Evolutionary conservation across 768 basidiomycete species (phyloP).

Genomic region (Pleurotus cornucopiae): DNA sequence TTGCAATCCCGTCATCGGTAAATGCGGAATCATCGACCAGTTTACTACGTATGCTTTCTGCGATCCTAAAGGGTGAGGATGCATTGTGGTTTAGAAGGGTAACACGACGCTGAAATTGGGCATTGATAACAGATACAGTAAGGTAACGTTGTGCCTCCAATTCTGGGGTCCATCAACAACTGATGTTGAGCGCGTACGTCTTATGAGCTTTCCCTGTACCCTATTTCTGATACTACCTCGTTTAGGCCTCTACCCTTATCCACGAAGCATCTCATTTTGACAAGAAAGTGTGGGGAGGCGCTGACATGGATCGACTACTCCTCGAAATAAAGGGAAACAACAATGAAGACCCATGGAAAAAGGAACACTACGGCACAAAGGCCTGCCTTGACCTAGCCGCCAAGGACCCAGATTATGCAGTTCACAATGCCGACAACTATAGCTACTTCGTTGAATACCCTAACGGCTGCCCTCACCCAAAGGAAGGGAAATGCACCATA

Average conservation of each 20-base stretch:
- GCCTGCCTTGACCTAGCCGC: background rate
- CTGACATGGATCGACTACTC: background rate
- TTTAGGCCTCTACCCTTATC: background rate
- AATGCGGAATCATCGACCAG: background rate
- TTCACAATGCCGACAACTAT: conserved; percentile 1
- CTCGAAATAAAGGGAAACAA: background rate
- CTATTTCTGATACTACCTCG: background rate
- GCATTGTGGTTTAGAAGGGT: background rate
- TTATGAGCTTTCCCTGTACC: background rate
- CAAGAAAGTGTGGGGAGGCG: background rate
- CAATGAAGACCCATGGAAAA: background rate
- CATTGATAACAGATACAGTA: background rate
- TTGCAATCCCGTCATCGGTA: background rate
- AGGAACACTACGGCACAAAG: background rate
- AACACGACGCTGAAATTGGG: background rate
- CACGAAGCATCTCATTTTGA: background rate
- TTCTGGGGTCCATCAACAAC: background rate
- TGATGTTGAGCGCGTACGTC: background rate
- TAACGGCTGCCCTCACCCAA: background rate
- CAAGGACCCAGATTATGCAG: background rate
- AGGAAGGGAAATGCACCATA: background rate
- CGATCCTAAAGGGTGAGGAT: background rate
- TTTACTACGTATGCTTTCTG: background rate
- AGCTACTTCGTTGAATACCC: background rate
- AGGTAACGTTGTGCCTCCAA: background rate